phyloP scores from a whole-genome alignment of 2,329 filamentous ascomycete genomes.

The Arachnopeziza araneosa region DNA sequence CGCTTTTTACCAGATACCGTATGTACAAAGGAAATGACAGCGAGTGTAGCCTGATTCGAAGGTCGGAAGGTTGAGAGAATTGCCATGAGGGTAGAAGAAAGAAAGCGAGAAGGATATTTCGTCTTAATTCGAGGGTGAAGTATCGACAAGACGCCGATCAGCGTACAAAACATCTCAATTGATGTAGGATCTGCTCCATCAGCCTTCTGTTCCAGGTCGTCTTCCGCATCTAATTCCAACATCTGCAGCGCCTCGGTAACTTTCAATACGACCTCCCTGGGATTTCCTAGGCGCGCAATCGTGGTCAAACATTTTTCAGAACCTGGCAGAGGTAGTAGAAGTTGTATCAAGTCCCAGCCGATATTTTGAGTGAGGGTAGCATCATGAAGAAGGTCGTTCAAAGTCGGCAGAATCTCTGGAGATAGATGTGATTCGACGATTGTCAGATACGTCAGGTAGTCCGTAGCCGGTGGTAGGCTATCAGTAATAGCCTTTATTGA shows the following conservation, averaged over 20 bases:
- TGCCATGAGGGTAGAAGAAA: conserved; percentile 70
- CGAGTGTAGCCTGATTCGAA: conserved; percentile 60
- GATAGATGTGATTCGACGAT: conserved; percentile 70
- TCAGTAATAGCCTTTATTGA: conserved; percentile 26
- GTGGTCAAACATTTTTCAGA: conserved; percentile 68
- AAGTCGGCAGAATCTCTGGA: conserved; percentile 57
- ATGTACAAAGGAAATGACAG: conserved; percentile 65
- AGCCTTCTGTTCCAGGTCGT: conserved; percentile 18
- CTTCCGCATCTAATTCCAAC: conserved; percentile 42
- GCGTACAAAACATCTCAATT: conserved; percentile 54
- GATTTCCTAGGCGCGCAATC: conserved; percentile 72
- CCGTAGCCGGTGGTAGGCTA: conserved; percentile 44
- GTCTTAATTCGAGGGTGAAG: conserved; percentile 71
- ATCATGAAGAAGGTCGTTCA: conserved; percentile 66
- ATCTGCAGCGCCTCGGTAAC: conserved; percentile 66
- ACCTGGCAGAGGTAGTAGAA: conserved; percentile 61
- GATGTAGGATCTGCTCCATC: conserved; percentile 18
- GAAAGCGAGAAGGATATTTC: conserved; percentile 71
- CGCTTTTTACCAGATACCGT: conserved; percentile 62
- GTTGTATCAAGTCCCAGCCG: conserved; percentile 77
- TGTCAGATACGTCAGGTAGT: conserved; percentile 72
- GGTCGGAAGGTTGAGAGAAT: conserved; percentile 61
- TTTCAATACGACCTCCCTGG: conserved; percentile 75
- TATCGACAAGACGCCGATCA: conserved; percentile 67
- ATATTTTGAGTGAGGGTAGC: conserved; percentile 66